Evolutionary conservation across 169 alveolate genomes (phyloP).

Genomic region (Plasmodium ovale): DNA sequence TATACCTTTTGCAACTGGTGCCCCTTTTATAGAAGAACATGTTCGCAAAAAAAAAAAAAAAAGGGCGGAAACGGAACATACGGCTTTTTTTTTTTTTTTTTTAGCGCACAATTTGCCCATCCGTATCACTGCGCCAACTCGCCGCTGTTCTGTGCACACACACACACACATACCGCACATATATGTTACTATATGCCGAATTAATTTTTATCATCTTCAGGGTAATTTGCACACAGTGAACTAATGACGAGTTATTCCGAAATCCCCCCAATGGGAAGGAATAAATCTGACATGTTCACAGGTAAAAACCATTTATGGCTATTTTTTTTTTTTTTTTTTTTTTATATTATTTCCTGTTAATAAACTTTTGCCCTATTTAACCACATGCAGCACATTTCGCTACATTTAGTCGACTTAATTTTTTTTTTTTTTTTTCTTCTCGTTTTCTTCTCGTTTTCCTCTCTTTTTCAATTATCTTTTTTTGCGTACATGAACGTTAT

Average conservation of each 20-base stretch:
- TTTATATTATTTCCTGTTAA: not conserved
- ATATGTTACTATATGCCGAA: not conserved
- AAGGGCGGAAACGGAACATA: too few species aligned
- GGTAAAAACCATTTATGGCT: not conserved
- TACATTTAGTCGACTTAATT: not conserved
- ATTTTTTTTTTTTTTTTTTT: slow-evolving; percentile 9
- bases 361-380: too few species aligned
- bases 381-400: too few species aligned
- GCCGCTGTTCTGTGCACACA: not conserved
- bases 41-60: too few species aligned
- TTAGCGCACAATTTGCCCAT: not conserved
- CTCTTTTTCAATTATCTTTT: not conserved
- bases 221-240: slow-evolving; percentile 11
- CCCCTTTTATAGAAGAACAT: too few species aligned
- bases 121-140: not conserved
- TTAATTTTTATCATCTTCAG: slow-evolving; percentile 25
- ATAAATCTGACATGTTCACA: slow-evolving; percentile 73
- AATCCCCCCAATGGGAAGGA: slow-evolving; percentile 71
- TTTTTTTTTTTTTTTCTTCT: not conserved
- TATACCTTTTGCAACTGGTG: too few species aligned
- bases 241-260: slow-evolving; percentile 76
- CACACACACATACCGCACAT: not conserved
- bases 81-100: too few species aligned
- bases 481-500: not conserved
- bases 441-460: not conserved